phyloP scores from a whole-genome alignment of 192 early-diverging fungal genomes.

The Podila epigama region DNA sequence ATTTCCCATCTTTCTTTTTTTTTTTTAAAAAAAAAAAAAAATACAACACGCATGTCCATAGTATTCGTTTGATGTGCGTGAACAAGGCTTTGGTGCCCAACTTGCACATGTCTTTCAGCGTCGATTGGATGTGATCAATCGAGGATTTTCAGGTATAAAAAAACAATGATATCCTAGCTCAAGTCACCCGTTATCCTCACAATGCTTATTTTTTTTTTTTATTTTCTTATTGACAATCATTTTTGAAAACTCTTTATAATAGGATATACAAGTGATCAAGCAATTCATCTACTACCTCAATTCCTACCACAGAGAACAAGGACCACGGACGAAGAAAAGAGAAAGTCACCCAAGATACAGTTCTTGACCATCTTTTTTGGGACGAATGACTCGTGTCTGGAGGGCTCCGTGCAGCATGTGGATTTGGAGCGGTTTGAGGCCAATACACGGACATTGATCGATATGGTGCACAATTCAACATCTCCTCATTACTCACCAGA shows the following conservation, averaged over 20 bases:
- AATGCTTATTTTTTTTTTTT: background rate
- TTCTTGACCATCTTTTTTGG: constrained; percentile 83
- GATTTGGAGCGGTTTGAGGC: constrained; percentile 61
- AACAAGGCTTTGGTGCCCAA: constrained; percentile 59
- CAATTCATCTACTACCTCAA: constrained; percentile 57
- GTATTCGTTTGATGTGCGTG: constrained; percentile 18
- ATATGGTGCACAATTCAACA: constrained; percentile 53
- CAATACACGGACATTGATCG: constrained; percentile 71
- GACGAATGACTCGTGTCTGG: constrained; percentile 78
- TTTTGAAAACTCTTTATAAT: background rate
- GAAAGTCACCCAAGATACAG: constrained; percentile 47
- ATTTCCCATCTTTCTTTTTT: constrained; percentile 18
- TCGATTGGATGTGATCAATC: constrained; percentile 77
- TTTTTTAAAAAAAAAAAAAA: constrained; percentile 18
- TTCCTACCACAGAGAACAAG: constrained; percentile 53
- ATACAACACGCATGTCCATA: no score
- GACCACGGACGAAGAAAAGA: background rate
- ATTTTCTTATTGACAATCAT: background rate
- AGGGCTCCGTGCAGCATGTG: constrained; percentile 61
- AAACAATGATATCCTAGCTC: background rate
- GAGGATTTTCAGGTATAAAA: constrained; percentile 76
- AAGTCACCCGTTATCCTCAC: background rate
- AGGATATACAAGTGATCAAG: constrained; percentile 76
- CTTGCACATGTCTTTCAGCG: constrained; percentile 67
- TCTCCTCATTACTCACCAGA: constrained; percentile 66